phyloP scores from a whole-genome alignment of 768 basidiomycete species.

The Lentinula raphanica region DNA sequence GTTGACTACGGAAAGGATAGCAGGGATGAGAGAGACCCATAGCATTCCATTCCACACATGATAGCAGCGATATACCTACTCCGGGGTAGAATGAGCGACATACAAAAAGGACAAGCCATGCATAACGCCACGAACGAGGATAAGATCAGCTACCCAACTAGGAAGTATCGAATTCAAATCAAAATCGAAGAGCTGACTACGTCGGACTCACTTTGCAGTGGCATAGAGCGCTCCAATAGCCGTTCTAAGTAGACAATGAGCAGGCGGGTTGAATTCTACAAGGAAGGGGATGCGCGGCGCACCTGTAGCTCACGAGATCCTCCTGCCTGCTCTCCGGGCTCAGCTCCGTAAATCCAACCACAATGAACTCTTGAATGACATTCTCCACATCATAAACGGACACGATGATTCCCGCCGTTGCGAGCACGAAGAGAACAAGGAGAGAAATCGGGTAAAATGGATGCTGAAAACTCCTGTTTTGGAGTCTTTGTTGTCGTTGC shows the following conservation, averaged over 20 bases:
- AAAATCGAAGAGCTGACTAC: too few relatives aligned
- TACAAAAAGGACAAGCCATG: not conserved
- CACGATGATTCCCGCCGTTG: not conserved
- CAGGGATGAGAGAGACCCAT: not conserved
- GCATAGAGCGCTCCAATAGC: not conserved
- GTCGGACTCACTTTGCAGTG: not conserved
- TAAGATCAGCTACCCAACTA: not conserved
- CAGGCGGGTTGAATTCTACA: too few relatives aligned
- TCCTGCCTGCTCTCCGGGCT: not conserved
- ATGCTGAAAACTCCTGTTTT: not conserved
- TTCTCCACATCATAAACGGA: not conserved
- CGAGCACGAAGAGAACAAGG: not conserved
- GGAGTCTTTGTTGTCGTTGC: not conserved
- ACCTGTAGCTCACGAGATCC: not conserved
- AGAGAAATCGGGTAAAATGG: conserved; percentile 1
- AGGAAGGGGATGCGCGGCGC: not conserved
- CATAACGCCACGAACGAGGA: not conserved
- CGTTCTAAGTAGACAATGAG: not conserved
- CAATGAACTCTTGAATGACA: not conserved
- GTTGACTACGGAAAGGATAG: not conserved
- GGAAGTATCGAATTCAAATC: too few relatives aligned
- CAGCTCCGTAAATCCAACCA: not conserved
- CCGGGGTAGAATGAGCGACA: not conserved
- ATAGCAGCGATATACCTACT: not conserved
- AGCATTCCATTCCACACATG: not conserved